Evolutionary conservation across 805 yeast genomes (phyloP).

Genomic region (Teunomyces funiuensis): DNA sequence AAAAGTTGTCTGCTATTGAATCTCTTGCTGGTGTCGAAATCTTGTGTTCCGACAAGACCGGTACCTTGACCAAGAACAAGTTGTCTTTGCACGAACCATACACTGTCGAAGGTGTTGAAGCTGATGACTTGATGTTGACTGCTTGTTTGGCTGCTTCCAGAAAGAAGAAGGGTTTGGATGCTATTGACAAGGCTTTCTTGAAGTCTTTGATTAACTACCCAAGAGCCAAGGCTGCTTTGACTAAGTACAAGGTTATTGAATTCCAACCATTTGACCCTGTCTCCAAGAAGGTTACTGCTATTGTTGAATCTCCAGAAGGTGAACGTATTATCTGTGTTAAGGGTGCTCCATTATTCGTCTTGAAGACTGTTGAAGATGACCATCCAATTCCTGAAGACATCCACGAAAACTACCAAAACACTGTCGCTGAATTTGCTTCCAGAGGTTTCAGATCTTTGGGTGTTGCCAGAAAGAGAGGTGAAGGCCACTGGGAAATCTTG

Average conservation of each 20-base stretch:
- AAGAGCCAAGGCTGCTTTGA: conserved; percentile 86
- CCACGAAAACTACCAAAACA: conserved; percentile 92
- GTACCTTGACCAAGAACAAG: conserved; percentile 97
- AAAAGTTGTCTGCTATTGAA: conserved; percentile 94
- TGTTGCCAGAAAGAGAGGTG: conserved; percentile 98
- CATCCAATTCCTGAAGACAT: conserved; percentile 94
- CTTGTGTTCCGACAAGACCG: conserved; percentile 97
- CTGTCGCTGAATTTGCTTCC: conserved; percentile 95
- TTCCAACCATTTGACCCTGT: conserved; percentile 98
- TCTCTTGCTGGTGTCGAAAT: conserved; percentile 97
- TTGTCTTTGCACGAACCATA: conserved; percentile 94
- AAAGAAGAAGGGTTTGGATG: conserved; percentile 97
- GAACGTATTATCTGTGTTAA: conserved; percentile 93
- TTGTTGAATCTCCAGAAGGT: conserved; percentile 94
- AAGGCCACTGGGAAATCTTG: conserved; percentile 96
- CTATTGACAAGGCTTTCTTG: conserved; percentile 95
- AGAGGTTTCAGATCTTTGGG: conserved; percentile 98
- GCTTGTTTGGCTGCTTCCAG: conserved; percentile 97
- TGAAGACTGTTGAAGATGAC: conserved; percentile 95
- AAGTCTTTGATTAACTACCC: conserved; percentile 87
- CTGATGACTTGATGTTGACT: conserved; percentile 94
- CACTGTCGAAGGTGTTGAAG: conserved; percentile 95
- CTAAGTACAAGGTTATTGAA: conserved; percentile 91
- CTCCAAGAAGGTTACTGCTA: conserved; percentile 92
- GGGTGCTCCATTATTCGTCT: conserved; percentile 97